Conservation (phyloP, 1,284 basidiomycete genomes). For the Boletus sp. region DNA sequence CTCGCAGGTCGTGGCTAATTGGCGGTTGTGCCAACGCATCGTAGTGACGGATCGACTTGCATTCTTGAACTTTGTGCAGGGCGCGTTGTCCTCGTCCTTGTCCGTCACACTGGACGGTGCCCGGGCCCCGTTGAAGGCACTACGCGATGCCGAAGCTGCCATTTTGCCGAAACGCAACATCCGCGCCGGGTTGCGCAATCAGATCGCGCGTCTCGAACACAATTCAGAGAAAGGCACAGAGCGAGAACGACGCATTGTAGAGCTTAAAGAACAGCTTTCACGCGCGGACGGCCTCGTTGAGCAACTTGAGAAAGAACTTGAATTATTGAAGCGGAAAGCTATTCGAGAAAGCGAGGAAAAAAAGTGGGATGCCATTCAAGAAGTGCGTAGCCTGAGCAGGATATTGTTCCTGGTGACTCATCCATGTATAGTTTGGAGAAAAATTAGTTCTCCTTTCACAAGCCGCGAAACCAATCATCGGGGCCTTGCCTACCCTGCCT, state of each 20-base stretch:
- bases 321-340: slow-evolving; percentile 68
- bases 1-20: slow-evolving; percentile 10
- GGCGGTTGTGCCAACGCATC: neutral
- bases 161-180: slow-evolving; percentile 58
- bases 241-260: slow-evolving; percentile 54
- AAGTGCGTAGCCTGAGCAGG: slow-evolving; percentile 42
- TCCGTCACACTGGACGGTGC: slow-evolving; percentile 58
- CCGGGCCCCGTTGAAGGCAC: slow-evolving; percentile 60
- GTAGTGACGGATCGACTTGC: slow-evolving; percentile 73
- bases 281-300: slow-evolving; percentile 63
- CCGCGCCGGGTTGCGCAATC: slow-evolving; percentile 51
- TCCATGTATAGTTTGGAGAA: slow-evolving; percentile 57
- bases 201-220: slow-evolving; percentile 63
- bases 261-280: slow-evolving; percentile 60
- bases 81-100: slow-evolving; percentile 57
- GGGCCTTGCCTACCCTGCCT: slow-evolving; percentile 58
- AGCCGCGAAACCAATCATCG: slow-evolving; percentile 57
- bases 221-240: slow-evolving; percentile 50
- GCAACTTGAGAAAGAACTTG: slow-evolving; percentile 60
- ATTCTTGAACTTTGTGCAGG: slow-evolving; percentile 72
- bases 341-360: slow-evolving; percentile 63
- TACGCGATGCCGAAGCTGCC: slow-evolving; percentile 64
- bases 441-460: slow-evolving; percentile 70
- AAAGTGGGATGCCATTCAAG: slow-evolving; percentile 75
- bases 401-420: slow-evolving; percentile 2